phyloP scores from a whole-genome alignment of 345 rosid genomes.

The Bruguiera sexangula region DNA sequence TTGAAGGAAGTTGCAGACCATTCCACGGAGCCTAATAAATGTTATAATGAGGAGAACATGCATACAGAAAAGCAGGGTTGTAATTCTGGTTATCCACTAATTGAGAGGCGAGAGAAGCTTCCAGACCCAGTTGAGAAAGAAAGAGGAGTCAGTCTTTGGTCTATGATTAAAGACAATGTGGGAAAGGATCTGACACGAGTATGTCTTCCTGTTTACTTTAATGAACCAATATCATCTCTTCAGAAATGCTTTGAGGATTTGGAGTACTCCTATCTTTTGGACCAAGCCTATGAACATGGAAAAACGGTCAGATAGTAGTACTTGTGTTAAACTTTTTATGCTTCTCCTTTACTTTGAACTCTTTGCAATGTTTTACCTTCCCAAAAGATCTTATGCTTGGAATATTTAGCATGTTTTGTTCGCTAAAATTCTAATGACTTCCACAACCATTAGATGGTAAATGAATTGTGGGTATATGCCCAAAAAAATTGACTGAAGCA shows the following conservation, averaged over 20 bases:
- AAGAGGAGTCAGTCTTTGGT: constrained; percentile 98
- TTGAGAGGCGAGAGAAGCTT: constrained; percentile 76
- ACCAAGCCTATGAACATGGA: constrained; percentile 76
- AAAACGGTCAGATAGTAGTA: constrained; percentile 56
- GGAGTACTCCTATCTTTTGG: constrained; percentile 90
- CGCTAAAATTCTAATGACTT: too few species aligned
- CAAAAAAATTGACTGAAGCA: not conserved
- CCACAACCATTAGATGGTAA: not conserved
- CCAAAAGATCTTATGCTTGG: too few species aligned
- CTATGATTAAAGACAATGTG: constrained; percentile 96
- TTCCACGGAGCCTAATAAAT: constrained; percentile 19
- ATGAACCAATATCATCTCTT: constrained; percentile 96
- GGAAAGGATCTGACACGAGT: constrained; percentile 97
- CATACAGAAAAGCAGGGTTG: constrained; percentile 25
- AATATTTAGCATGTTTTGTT: too few species aligned
- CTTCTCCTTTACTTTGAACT: not conserved
- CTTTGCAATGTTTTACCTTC: not conserved
- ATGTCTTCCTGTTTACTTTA: constrained; percentile 96
- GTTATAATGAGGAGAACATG: constrained; percentile 39
- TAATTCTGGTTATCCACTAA: constrained; percentile 32
- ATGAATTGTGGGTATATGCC: not conserved
- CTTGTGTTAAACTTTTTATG: not conserved
- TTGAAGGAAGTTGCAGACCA: constrained; percentile 30
- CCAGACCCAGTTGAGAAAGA: constrained; percentile 95
- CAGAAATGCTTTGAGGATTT: constrained; percentile 96